Conservation (phyloP, 2,329 filamentous ascomycete genomes). For the Fusarium virguliforme region DNA sequence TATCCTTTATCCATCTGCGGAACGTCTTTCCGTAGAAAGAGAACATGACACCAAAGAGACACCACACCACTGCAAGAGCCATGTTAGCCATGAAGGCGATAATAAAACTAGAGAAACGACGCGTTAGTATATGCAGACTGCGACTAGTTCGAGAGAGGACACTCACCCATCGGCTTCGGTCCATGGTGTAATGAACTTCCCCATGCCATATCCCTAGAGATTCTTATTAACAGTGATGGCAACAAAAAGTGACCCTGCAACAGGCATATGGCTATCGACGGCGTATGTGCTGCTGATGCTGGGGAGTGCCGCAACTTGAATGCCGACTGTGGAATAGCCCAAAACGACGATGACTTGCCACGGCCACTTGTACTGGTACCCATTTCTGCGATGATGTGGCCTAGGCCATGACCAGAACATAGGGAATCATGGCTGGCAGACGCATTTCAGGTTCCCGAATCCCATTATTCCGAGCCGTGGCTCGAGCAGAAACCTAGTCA, state of each 20-base stretch:
- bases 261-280: slow-evolving; percentile 73
- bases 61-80: slow-evolving; percentile 17
- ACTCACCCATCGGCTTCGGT: slow-evolving; percentile 25
- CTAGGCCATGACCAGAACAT: slow-evolving; percentile 51
- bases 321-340: slow-evolving; percentile 60
- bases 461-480: slow-evolving; percentile 62
- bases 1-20: slow-evolving; percentile 17
- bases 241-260: slow-evolving; percentile 26
- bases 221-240: slow-evolving; percentile 36
- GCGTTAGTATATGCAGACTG: not conserved
- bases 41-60: slow-evolving; percentile 15
- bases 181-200: slow-evolving; percentile 28
- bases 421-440: slow-evolving; percentile 45
- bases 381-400: slow-evolving; percentile 51
- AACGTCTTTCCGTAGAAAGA: slow-evolving; percentile 29
- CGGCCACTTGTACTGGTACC: slow-evolving; percentile 64
- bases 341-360: slow-evolving; percentile 66
- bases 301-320: slow-evolving; percentile 66
- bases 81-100: slow-evolving; percentile 24
- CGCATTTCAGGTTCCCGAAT: slow-evolving; percentile 67
- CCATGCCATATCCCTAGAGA: slow-evolving; percentile 33
- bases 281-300: slow-evolving; percentile 73
- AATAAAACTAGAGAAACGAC: not conserved
- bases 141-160: not conserved
- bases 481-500: slow-evolving; percentile 60